These are phyloP conservation scores for Lagenidium giganteum DNA, from an alignment of 352 stramenopile genomes.

Conservation along the genomic window DNA sequence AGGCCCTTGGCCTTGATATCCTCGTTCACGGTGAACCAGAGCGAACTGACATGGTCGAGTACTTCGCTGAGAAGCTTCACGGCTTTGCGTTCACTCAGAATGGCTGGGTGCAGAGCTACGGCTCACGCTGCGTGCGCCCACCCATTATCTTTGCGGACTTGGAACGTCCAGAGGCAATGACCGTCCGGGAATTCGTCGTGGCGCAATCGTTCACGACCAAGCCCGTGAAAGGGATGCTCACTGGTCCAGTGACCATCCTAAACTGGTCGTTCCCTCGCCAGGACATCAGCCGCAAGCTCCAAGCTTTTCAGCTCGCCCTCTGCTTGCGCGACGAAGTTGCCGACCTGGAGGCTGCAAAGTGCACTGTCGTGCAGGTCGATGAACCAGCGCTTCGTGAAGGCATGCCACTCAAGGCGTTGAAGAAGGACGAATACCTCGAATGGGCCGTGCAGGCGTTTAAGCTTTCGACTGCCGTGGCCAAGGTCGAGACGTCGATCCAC, in stretches of 20 bases:
- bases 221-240: conserved; percentile 94
- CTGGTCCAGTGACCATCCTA: conserved; percentile 91
- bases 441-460: conserved; percentile 86
- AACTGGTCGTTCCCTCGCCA: conserved; percentile 94
- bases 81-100: conserved; percentile 91
- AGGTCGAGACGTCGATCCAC: conserved; percentile 90
- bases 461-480: conserved; percentile 79
- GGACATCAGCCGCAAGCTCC: conserved; percentile 86
- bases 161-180: conserved; percentile 83
- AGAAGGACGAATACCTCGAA: conserved; percentile 81
- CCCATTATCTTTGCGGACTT: conserved; percentile 91
- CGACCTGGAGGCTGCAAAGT: conserved; percentile 88
- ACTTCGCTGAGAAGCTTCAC: conserved; percentile 92
- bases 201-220: conserved; percentile 88
- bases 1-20: conserved; percentile 90
- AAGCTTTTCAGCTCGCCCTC: conserved; percentile 88
- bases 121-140: conserved; percentile 88
- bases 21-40: conserved; percentile 92
- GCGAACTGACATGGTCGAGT: conserved; percentile 95
- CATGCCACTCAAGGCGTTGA: conserved; percentile 83
- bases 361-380: conserved; percentile 89
- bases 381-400: conserved; percentile 90
- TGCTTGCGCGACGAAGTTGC: conserved; percentile 89
- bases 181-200: conserved; percentile 86
- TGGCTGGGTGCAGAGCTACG: conserved; percentile 94